Conservation (phyloP, 129 eudicot species). For the Flaveria ramosissima region DNA sequence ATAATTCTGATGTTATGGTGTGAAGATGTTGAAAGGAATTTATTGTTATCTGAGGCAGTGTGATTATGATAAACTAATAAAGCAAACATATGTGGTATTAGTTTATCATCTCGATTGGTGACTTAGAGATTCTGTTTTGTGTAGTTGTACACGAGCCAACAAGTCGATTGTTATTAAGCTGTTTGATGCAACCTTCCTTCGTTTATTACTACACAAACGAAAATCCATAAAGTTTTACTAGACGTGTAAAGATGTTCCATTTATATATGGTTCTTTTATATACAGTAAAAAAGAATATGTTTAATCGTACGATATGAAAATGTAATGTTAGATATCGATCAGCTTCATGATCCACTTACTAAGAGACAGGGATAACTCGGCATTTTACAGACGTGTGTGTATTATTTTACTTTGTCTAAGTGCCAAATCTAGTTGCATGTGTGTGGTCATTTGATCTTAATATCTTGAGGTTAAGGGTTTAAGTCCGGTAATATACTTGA, state of each 20-base stretch:
- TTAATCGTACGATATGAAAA: background rate
- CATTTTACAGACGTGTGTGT: background rate
- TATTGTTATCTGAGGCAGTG: constrained; percentile 1
- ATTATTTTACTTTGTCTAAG: background rate
- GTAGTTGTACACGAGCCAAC: too few species aligned
- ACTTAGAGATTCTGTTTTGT: too few species aligned
- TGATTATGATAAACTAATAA: background rate
- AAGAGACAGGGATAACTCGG: too few species aligned
- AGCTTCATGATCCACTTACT: too few species aligned
- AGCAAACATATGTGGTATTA: background rate
- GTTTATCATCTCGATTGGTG: background rate
- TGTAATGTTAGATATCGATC: background rate
- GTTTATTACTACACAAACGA: too few species aligned
- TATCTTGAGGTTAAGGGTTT: too few species aligned
- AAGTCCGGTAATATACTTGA: too few species aligned
- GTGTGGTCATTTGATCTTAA: background rate
- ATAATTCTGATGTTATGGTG: constrained; percentile 47
- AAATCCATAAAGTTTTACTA: too few species aligned
- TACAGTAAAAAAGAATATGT: background rate
- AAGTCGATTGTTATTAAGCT: background rate
- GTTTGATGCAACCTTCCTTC: too few species aligned
- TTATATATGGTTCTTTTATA: background rate
- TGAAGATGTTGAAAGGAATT: constrained; percentile 37
- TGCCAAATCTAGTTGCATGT: background rate
- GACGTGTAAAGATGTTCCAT: background rate